Evolutionary conservation across 2,329 filamentous ascomycete species (phyloP).

Genomic region (Blumeria hordei): DNA sequence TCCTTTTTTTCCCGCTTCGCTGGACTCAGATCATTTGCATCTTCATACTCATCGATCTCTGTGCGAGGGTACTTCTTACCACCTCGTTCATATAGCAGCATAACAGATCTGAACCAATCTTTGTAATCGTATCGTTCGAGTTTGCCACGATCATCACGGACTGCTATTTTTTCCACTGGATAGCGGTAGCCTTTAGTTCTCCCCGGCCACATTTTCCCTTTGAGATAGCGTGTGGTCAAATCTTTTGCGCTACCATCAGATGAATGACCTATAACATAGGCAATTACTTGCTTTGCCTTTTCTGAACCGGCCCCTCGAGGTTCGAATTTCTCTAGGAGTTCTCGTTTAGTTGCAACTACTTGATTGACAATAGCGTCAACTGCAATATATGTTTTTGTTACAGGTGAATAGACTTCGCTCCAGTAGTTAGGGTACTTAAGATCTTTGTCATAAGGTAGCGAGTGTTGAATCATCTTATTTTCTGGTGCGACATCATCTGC

Average conservation of each 20-base stretch:
- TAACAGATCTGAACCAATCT: constrained; percentile 71
- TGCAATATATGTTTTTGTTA: constrained; percentile 54
- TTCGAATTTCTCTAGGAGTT: constrained; percentile 52
- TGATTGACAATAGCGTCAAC: constrained; percentile 50
- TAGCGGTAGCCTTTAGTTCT: constrained; percentile 72
- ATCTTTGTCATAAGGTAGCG: constrained; percentile 42
- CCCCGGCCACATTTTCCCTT: constrained; percentile 57
- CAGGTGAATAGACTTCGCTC: constrained; percentile 68
- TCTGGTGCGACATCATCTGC: constrained; percentile 29
- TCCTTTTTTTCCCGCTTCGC: constrained; percentile 50
- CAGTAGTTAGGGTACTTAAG: constrained; percentile 76
- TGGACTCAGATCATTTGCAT: constrained; percentile 50
- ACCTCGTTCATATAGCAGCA: constrained; percentile 44
- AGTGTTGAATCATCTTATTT: constrained; percentile 3
- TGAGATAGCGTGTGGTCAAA: constrained; percentile 77
- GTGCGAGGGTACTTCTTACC: constrained; percentile 29
- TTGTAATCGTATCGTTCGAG: constrained; percentile 51
- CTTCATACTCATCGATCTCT: constrained; percentile 55
- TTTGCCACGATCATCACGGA: constrained; percentile 57
- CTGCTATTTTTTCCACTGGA: constrained; percentile 52
- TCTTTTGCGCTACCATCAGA: constrained; percentile 79
- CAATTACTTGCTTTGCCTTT: constrained; percentile 67
- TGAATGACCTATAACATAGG: constrained; percentile 67
- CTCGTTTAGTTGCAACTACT: constrained; percentile 44
- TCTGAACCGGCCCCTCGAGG: constrained; percentile 66